Percentiles rank a stretch among this genome's conserved stretches.
Conservation (phyloP, 768 basidiomycete species). For the Terana coerulea region DNA sequence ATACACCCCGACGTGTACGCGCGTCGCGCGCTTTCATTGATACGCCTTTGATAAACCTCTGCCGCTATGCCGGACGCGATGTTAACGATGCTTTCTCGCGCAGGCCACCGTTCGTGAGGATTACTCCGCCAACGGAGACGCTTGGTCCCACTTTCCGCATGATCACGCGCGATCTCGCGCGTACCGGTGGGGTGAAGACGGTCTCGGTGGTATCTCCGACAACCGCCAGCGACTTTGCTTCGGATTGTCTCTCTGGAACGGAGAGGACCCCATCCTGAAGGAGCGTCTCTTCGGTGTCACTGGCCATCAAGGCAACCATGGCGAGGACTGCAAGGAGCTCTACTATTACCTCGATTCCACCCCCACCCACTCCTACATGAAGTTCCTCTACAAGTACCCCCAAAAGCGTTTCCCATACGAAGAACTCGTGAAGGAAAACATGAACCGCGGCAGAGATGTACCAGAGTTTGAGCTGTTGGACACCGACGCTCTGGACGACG, state of each 20-base stretch:
- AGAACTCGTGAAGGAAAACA: conserved; percentile 82
- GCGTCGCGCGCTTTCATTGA: no score
- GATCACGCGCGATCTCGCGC: conserved; percentile 90
- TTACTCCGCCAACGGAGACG: conserved; percentile 94
- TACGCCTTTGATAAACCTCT: no score
- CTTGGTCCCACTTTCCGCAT: conserved; percentile 94
- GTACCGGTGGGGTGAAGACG: conserved; percentile 99
- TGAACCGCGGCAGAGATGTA: conserved; percentile 78
- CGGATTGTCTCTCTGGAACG: conserved; percentile 92
- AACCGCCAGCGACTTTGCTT: conserved; percentile 95
- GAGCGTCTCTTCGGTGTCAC: conserved; percentile 96
- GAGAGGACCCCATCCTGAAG: conserved; percentile 89
- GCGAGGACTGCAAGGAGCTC: conserved; percentile 98
- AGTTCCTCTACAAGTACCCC: conserved; percentile 98
- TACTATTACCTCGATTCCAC: conserved; percentile 99
- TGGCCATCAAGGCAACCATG: conserved; percentile 97
- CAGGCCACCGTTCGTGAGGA: conserved; percentile 98
- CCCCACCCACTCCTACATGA: conserved; percentile 99
- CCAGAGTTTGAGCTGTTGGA: conserved; percentile 93
- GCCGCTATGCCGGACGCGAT: no score
- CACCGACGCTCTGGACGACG: conserved; percentile 85
- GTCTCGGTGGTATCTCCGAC: conserved; percentile 95
- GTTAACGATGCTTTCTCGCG: conserved; percentile 8
- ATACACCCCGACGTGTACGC: no score
- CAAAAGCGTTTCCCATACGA: conserved; percentile 93